phyloP scores from a whole-genome alignment of 2,329 filamentous ascomycete species.

The Aspergillus floridensis region DNA sequence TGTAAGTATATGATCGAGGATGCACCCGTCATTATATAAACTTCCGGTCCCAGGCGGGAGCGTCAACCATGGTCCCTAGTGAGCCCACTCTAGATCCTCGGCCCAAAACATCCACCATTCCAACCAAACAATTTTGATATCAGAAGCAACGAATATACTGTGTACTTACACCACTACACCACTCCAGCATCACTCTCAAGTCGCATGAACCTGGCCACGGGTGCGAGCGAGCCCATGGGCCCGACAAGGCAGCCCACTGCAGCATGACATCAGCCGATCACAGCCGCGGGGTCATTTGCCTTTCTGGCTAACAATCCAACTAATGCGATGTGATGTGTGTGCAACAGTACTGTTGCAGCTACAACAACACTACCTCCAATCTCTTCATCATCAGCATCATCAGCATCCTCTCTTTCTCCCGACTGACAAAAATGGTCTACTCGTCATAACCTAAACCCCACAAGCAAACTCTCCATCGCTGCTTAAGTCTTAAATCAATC shows the following conservation, averaged over 20 bases:
- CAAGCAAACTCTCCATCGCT: too few species aligned
- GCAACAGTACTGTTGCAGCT: too few species aligned
- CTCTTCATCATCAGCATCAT: too few species aligned
- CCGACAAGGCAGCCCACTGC: constrained; percentile 6
- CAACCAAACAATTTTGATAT: background rate
- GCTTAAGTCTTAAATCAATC: too few species aligned
- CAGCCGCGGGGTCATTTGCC: too few species aligned
- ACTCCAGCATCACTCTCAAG: background rate
- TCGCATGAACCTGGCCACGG: constrained; percentile 22
- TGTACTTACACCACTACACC: background rate
- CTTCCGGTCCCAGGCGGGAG: background rate
- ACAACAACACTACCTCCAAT: too few species aligned
- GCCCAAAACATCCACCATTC: background rate
- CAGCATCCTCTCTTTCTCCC: too few species aligned
- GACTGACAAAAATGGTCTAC: too few species aligned
- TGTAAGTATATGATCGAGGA: too few species aligned
- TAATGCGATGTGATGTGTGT: too few species aligned
- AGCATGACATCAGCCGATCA: constrained; percentile 31
- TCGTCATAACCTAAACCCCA: too few species aligned
- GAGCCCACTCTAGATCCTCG: background rate
- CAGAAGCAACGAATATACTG: background rate
- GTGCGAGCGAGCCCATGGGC: background rate
- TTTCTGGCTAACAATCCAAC: too few species aligned
- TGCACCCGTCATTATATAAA: background rate
- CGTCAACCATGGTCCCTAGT: background rate